Base-by-base conservation (phyloP, 495 filamentous ascomycete genomes). In the Amorphotheca resinae region DNA sequence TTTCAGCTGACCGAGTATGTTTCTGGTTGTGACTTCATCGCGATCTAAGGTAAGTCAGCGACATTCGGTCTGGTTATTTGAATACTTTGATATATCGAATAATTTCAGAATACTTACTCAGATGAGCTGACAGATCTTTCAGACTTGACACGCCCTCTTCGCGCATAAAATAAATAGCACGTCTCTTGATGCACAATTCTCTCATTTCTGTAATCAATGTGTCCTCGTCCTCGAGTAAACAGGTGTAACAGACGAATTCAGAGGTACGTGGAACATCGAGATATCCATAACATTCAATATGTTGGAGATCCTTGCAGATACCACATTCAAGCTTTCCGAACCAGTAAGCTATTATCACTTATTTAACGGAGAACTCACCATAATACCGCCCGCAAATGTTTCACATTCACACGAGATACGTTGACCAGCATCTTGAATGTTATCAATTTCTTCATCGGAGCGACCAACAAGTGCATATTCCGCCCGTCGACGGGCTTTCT, bases 321-420 rank as follows among this genome's bases (percentile, higher is more conserved):
- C 11, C n/a, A 21, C 46, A 44, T 32, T 40, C 15, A 21, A 42
- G 23, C 45, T 47, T 18, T 20, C 26, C 12, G 3, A 3, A 18
- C 41, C 30, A 41, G 38, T 25, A 14, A 41, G 16, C 12, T 17
- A 23, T 14, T 22, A n/a, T 22, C 15, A 30, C 9, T 41, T 1
- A 11, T 23, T 37, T 7, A 8, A 9, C 7, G 21, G 3, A 9
- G 17, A 2, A 8, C 33, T 42, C 38, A 46, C 48, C 38, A 46
- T 8, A 22, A 38, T 26, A 7, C 20, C 9, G 21, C 42, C 42
- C 9, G 33, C 28, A 6, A 25, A n/a, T 22, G 26, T 33, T 20
- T 32, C 38, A 22, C 48, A 51, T 31, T 51, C 48, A 31, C 48
- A 51, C 20, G 35, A 4, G 12, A 43, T 9, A n/a, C 22, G n/a